A percentile compares a stretch with the other conserved stretches of the same genome.
Conservation (phyloP, 1,284 basidiomycete species). For the Moesziomyces globuligerus region DNA sequence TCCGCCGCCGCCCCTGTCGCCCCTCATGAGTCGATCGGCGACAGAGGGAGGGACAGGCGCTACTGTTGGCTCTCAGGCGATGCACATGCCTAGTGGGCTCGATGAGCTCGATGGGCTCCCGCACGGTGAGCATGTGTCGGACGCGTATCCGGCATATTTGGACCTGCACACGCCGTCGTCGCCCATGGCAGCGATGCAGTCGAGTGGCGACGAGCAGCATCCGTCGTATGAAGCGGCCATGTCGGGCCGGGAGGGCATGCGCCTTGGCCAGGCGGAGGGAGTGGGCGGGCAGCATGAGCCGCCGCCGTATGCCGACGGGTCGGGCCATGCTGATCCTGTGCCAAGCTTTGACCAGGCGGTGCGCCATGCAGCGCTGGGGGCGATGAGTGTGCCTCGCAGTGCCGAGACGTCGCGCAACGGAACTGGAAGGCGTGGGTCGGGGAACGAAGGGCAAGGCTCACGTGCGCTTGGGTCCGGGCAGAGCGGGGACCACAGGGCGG, state of each 20-base stretch:
- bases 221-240: conserved; percentile 36
- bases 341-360: conserved; percentile 39
- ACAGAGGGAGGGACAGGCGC: neutral
- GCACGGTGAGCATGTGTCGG: neutral
- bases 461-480: too few relatives aligned
- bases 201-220: conserved; percentile 8
- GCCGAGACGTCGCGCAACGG: too few relatives aligned
- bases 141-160: conserved; percentile 2
- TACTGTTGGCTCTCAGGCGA: neutral
- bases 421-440: too few relatives aligned
- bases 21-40: conserved; percentile 4
- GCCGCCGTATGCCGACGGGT: conserved; percentile 30
- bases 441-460: too few relatives aligned
- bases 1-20: conserved; percentile 29
- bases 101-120: neutral
- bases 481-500: neutral
- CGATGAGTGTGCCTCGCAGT: neutral
- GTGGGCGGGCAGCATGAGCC: conserved; percentile 14
- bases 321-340: conserved; percentile 8
- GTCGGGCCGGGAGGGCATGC: too few relatives aligned
- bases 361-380: conserved; percentile 1
- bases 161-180: neutral
- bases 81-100: conserved; percentile 3
- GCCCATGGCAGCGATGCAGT: neutral
- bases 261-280: neutral